These are phyloP conservation scores for Extremus antarcticus DNA, from an alignment of 495 filamentous ascomycete genomes.

Conservation along the genomic window DNA sequence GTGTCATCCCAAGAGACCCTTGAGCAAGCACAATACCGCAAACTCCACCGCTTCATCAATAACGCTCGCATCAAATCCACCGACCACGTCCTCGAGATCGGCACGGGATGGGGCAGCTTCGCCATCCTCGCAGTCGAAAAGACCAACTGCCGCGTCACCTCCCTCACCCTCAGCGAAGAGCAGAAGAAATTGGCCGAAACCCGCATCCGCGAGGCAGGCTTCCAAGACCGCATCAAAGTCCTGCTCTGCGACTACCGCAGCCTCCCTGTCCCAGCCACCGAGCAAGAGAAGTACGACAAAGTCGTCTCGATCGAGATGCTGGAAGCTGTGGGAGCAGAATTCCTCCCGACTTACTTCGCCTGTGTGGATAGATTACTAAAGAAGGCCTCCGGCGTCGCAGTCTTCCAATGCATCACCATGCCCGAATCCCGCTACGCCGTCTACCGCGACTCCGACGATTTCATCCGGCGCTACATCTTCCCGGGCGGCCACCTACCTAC, in stretches of 20 bases:
- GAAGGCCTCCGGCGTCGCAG: slow-evolving; percentile 49
- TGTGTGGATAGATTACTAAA: slow-evolving; percentile 50
- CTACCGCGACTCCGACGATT: slow-evolving; percentile 40
- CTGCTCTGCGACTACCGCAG: slow-evolving; percentile 25
- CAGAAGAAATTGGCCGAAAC: slow-evolving; percentile 24
- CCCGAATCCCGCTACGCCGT: slow-evolving; percentile 43
- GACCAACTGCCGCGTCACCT: slow-evolving; percentile 24
- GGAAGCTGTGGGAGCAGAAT: slow-evolving; percentile 59
- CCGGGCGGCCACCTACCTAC: slow-evolving; percentile 63
- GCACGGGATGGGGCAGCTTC: slow-evolving; percentile 26
- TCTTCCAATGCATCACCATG: slow-evolving; percentile 70
- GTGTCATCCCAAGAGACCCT: slow-evolving; percentile 39
- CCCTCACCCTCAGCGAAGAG: slow-evolving; percentile 21
- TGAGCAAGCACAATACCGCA: slow-evolving; percentile 53
- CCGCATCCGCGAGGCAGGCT: slow-evolving; percentile 19
- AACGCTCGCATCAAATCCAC: slow-evolving; percentile 47
- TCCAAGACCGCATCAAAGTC: slow-evolving; percentile 22
- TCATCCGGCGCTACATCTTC: slow-evolving; percentile 66
- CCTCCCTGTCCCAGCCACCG: slow-evolving; percentile 11
- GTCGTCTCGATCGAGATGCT: slow-evolving; percentile 66
- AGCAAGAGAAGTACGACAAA: slow-evolving; percentile 45
- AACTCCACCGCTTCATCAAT: slow-evolving; percentile 50
- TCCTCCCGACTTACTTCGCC: slow-evolving; percentile 42
- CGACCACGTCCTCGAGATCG: slow-evolving; percentile 35
- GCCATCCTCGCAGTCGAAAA: slow-evolving; percentile 23